These are phyloP conservation scores for Pleurotus tuoliensis DNA, from an alignment of 768 basidiomycete genomes.

Conservation along the genomic window DNA sequence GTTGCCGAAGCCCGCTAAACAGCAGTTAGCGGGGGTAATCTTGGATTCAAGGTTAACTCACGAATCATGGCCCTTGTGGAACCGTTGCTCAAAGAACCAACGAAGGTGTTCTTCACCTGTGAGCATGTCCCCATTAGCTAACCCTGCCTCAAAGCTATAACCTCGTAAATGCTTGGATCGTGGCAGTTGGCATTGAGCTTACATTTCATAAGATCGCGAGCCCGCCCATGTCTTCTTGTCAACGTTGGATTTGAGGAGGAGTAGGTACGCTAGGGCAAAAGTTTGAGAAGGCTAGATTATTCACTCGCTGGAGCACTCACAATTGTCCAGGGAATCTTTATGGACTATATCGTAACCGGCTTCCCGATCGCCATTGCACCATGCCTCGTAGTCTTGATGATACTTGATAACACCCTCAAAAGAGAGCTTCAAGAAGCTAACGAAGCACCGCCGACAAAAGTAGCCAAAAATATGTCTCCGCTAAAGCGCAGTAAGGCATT, in stretches of 20 bases:
- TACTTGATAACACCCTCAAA: constrained; percentile 68
- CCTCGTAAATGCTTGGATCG: not conserved
- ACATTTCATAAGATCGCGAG: constrained; percentile 58
- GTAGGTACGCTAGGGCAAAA: constrained; percentile 33
- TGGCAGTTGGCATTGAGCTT: constrained; percentile 17
- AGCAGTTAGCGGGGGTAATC: not conserved
- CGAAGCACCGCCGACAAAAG: constrained; percentile 73
- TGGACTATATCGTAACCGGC: constrained; percentile 46
- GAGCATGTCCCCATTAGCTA: constrained; percentile 66
- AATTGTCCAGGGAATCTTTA: constrained; percentile 50
- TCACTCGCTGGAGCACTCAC: constrained; percentile 23
- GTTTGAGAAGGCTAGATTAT: not conserved
- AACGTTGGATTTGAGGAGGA: constrained; percentile 58
- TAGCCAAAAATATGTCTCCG: constrained; percentile 79
- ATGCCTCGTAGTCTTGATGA: constrained; percentile 61
- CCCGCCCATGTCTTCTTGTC: constrained; percentile 69
- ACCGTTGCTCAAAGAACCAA: constrained; percentile 82
- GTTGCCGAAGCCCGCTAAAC: constrained; percentile 70
- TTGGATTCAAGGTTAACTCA: constrained; percentile 30
- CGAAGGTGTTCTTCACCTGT: constrained; percentile 68
- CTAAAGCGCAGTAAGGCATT: constrained; percentile 28
- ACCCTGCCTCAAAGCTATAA: constrained; percentile 62
- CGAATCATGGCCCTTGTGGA: constrained; percentile 80
- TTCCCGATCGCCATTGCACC: constrained; percentile 47
- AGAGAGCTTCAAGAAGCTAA: constrained; percentile 73